phyloP scores from a whole-genome alignment of 495 filamentous ascomycete genomes.

The Talaromyces trachyspermus region DNA sequence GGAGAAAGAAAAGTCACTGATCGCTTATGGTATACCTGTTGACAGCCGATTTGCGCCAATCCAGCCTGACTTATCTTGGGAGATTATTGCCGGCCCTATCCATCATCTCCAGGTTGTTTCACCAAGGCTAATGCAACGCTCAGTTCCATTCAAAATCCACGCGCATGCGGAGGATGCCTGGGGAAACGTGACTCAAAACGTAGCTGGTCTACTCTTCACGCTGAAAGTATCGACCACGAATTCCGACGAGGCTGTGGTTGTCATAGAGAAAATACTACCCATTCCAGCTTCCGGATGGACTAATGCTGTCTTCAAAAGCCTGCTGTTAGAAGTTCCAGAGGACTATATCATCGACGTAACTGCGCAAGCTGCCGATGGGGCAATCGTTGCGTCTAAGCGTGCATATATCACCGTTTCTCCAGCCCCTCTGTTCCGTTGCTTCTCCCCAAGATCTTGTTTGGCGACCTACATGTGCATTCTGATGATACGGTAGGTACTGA shows the following conservation, averaged over 20 bases:
- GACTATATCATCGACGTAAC: constrained; percentile 8
- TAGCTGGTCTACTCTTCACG: background rate
- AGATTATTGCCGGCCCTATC: constrained; percentile 8
- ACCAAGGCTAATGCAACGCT: constrained; percentile 1
- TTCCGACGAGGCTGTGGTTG: background rate
- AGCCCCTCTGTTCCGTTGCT: too few species aligned
- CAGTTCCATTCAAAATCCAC: constrained; percentile 11
- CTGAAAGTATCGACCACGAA: background rate
- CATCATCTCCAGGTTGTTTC: constrained; percentile 8
- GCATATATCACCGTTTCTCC: constrained; percentile 8
- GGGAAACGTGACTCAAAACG: constrained; percentile 13
- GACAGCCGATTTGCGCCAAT: constrained; percentile 17
- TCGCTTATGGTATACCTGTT: too few species aligned
- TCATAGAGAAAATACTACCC: background rate
- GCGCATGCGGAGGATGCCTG: constrained; percentile 14
- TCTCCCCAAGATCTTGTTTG: constrained; percentile 16
- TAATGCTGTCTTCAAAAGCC: constrained; percentile 9
- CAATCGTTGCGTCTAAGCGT: background rate
- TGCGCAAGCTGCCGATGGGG: background rate
- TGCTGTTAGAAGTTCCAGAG: background rate
- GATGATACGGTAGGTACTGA: constrained; percentile 22
- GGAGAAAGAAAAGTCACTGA: too few species aligned
- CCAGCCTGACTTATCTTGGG: constrained; percentile 12
- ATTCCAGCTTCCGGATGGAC: constrained; percentile 9
- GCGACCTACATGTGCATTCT: constrained; percentile 21